A percentile compares a stretch with the other conserved stretches of the same genome.
These are phyloP conservation scores for Claviceps sp. DNA, from an alignment of 2,329 filamentous ascomycete species.

Conservation along the genomic window DNA sequence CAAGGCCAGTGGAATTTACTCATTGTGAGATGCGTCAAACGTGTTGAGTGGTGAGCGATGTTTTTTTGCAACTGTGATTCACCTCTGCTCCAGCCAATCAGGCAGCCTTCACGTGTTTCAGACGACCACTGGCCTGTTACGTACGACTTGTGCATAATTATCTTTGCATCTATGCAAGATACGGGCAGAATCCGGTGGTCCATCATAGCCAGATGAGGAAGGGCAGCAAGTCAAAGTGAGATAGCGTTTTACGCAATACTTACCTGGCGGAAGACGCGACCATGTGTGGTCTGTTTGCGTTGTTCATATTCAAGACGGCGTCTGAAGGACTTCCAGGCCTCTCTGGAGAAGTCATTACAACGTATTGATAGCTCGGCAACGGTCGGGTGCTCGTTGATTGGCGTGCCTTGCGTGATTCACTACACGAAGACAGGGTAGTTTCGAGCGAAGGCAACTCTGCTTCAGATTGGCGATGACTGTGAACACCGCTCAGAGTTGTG, in stretches of 20 bases:
- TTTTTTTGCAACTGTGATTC: constrained; percentile 2
- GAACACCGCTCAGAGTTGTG: constrained; percentile 33
- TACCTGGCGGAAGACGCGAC: constrained; percentile 4
- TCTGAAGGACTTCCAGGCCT: constrained; percentile 12
- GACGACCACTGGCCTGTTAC: neutral
- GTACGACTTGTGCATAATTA: neutral
- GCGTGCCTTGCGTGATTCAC: constrained; percentile 8
- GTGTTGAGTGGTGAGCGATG: neutral
- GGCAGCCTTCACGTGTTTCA: neutral
- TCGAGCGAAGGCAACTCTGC: constrained; percentile 26
- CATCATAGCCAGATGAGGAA: neutral
- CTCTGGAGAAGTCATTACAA: neutral
- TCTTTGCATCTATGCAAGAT: neutral
- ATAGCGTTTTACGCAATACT: neutral
- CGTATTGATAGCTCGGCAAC: neutral
- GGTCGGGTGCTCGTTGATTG: neutral
- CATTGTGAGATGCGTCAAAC: neutral
- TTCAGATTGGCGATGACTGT: constrained; percentile 19
- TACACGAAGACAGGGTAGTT: constrained; percentile 18
- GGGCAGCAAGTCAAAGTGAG: neutral
- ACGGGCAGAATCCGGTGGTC: neutral
- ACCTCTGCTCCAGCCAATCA: neutral
- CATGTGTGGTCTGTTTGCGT: neutral
- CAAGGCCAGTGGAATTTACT: neutral
- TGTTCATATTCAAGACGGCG: constrained; percentile 13